Base-by-base conservation (phyloP, 2,329 filamentous ascomycete species). In the Talaromyces sp. region DNA sequence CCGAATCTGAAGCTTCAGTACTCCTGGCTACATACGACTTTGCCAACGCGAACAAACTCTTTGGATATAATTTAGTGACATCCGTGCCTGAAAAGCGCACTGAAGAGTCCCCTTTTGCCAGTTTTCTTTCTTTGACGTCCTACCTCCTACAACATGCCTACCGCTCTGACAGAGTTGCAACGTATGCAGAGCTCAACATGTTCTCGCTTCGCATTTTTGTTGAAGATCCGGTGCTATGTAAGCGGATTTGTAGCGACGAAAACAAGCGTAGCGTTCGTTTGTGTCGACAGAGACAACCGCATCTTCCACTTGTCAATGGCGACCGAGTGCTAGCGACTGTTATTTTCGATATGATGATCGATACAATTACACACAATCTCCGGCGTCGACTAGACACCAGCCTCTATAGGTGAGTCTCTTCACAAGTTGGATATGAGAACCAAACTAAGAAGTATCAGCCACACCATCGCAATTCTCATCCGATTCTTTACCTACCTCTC, bases 71-170 rank as follows among this genome's bases (percentile, higher is more conserved):
- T 69, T 78, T 99, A 48, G 86, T 96, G 58, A 88, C 86, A 2
- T 73, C 86, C 25, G 72, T 84, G 5, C 77, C 86, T 0, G 86
- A 87, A 28, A 77, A 76, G 56, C 88, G 88, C 68, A 85, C 82
- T 46, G 82, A 85, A 52, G 88, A 93, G 69, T 84, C 88, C 1
- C 90, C 93, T 0, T 88, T 99, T 66, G 86, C 89, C 54, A 88
- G 86, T 68, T 96, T 93, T 72, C 80, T 98, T 31, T 98, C 93
- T 0, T 82, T 96, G 48, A 90, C 91, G 3, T 98, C 93, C 2
- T 99, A 99, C 76, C 84, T 98, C 35, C 85, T 96, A 56, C 93
- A 97, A 69, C 93, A 99, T 77, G 93, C 95, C 1, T 90, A 97
- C 75, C 86, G 95, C 21, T 96, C 92, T 3, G 75, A 82, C 33